phyloP scores from a whole-genome alignment of 305 asterid genomes.

The Stenogyne calaminthoides region DNA sequence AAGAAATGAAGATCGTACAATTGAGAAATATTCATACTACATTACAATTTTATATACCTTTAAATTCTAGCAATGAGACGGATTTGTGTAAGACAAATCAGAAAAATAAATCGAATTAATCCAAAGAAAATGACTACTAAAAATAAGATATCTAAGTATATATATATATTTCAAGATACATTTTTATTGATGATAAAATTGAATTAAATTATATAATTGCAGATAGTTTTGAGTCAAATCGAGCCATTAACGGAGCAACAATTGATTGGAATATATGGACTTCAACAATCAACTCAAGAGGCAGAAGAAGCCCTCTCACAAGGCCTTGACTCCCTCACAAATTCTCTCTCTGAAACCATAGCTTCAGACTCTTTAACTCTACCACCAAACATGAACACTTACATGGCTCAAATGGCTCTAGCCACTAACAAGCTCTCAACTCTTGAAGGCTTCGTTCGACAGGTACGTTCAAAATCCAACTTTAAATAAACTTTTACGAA shows the following conservation, averaged over 20 bases:
- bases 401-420: constrained; percentile 74
- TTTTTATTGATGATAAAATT: no score
- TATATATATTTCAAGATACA: no score
- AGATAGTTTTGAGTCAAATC: constrained; percentile 62
- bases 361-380: constrained; percentile 62
- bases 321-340: constrained; percentile 66
- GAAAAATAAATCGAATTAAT: no score
- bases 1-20: no score
- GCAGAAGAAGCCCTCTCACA: constrained; percentile 77
- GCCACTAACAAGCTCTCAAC: constrained; percentile 83
- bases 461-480: constrained; percentile 43
- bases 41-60: no score
- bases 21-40: no score
- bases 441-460: constrained; percentile 72
- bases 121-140: no score
- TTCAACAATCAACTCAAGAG: constrained; percentile 73
- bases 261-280: constrained; percentile 52
- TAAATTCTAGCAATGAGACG: no score
- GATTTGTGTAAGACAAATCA: no score
- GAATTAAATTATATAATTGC: background rate
- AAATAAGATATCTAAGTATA: no score
- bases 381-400: constrained; percentile 58
- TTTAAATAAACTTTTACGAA: no score
- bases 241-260: constrained; percentile 81
- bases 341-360: constrained; percentile 57